Base-by-base conservation (phyloP, 345 rosid genomes). In the Fremontodendron californicum region DNA sequence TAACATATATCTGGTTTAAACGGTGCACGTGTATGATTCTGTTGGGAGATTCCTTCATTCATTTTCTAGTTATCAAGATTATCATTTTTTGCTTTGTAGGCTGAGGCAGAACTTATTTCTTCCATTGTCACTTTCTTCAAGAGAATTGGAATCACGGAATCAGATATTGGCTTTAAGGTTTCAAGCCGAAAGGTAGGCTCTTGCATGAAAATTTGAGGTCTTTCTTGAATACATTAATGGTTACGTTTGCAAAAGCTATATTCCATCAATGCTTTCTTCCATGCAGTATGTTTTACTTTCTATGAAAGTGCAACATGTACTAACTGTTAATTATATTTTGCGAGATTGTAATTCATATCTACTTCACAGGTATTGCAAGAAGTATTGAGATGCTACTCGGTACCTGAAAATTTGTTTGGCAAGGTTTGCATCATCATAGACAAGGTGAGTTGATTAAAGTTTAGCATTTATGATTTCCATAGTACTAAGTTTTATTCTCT, bases 71-170 rank as follows among this genome's bases (percentile, higher is more conserved):
- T 42, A 66, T 75, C n/a, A 39, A 60, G 68, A 75, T 78, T 62
- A 29, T 10, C 0, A 7, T 29, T 69, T 42, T 42, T 37, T 33
- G 35, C 52, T 49, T 55, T 80, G 52, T 81, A 93, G 99, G 98
- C 97, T 37, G 99, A 95, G 89, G 98, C 99, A 43, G 99, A 95
- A 81, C 96, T 93, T 42, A 83, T 93, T 65, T 92, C 98, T 65
- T 88, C 99, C 46, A 85, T 93, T 54, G 85, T 90, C 71, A 83
- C 96, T 43, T 92, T 93, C 86, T 93, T 93, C 65, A 93, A 90
- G 84, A 85, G 86, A 79, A 79, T 93, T 85, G 98, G 99, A 71
- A 88, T 96, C 78, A 89, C 92, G 42, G 81, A 92, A 43, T 86
- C 92, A 52, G 98, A 96, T 81, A 92, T 96, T 74, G 98, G 99